Evolutionary conservation across 352 stramenopile genomes (phyloP).

Genomic region (Phytopythium delawarense): DNA sequence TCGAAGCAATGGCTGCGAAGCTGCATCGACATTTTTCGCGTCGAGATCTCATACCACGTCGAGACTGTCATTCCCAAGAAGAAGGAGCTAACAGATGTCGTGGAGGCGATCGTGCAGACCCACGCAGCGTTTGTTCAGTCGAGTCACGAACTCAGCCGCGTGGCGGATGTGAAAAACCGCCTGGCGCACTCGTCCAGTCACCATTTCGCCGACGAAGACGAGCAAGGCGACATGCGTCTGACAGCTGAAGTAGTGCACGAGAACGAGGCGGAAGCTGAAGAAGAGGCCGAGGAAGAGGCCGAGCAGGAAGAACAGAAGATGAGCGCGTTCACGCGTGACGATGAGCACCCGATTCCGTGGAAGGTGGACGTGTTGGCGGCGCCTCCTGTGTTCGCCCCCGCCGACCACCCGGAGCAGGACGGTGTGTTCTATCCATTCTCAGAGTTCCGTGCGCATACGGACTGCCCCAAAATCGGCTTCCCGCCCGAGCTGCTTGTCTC

Average conservation of each 20-base stretch:
- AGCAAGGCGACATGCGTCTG: conserved; percentile 71
- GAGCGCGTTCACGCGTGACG: conserved; percentile 87
- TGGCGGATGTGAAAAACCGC: conserved; percentile 56
- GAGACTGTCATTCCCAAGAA: conserved; percentile 58
- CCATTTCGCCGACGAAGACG: conserved; percentile 39
- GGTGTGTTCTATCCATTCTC: conserved; percentile 76
- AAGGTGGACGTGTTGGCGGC: conserved; percentile 36
- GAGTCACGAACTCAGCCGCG: conserved; percentile 35
- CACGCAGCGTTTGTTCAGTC: conserved; percentile 64
- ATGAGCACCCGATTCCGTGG: conserved; percentile 87
- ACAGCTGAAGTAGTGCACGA: conserved; percentile 89
- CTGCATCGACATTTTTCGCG: conserved; percentile 71
- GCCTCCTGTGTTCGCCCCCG: background rate
- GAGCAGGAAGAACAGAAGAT: conserved; percentile 91
- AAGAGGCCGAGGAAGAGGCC: conserved; percentile 87
- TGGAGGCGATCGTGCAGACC: conserved; percentile 48
- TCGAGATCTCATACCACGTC: conserved; percentile 79
- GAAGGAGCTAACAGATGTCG: conserved; percentile 66
- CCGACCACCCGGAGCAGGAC: conserved; percentile 32
- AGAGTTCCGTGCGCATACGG: conserved; percentile 68
- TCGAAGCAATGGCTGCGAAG: conserved; percentile 52
- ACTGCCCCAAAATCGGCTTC: conserved; percentile 75
- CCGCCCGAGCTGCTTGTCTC: conserved; percentile 67
- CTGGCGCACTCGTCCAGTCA: conserved; percentile 50
- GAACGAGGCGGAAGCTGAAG: conserved; percentile 84